These are phyloP conservation scores for Blastomyces emzantsi DNA, from an alignment of 2,329 filamentous ascomycete genomes.

Conservation along the genomic window DNA sequence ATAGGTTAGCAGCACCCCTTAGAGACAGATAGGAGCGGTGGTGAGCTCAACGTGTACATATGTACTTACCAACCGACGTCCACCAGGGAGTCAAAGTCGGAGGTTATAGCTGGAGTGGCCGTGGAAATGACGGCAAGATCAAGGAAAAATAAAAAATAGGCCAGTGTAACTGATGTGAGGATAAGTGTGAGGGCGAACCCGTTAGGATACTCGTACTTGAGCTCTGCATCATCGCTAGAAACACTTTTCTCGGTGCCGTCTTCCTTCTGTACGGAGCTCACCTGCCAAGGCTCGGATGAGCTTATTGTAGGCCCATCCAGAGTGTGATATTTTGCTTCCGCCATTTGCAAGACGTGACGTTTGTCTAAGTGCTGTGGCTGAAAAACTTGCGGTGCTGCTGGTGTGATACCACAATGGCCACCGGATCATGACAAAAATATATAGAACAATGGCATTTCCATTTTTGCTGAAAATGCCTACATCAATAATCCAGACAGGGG, in stretches of 20 bases:
- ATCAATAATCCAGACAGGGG: background rate
- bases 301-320: conserved; percentile 1
- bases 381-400: background rate
- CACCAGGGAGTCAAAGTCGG: conserved; percentile 20
- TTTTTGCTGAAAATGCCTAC: background rate
- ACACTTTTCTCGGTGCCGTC: conserved; percentile 9
- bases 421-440: background rate
- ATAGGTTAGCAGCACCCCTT: background rate
- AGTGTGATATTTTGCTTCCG: background rate
- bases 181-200: conserved; percentile 17
- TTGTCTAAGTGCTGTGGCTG: background rate
- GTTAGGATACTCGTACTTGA: conserved; percentile 17
- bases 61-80: conserved; percentile 23
- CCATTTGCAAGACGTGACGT: background rate
- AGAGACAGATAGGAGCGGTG: background rate
- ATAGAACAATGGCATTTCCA: background rate
- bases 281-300: background rate
- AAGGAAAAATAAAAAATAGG: conserved; percentile 22
- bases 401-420: background rate
- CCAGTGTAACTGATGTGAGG: conserved; percentile 20
- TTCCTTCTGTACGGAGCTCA: background rate
- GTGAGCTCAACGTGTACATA: conserved; percentile 7
- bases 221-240: conserved; percentile 15
- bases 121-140: conserved; percentile 19
- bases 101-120: conserved; percentile 21